A percentile compares a stretch with the other conserved stretches of the same genome.
These are phyloP conservation scores for Thuidium tamariscinum DNA, from an alignment of 225 moss, liverwort and hornwort species.

Conservation along the genomic window DNA sequence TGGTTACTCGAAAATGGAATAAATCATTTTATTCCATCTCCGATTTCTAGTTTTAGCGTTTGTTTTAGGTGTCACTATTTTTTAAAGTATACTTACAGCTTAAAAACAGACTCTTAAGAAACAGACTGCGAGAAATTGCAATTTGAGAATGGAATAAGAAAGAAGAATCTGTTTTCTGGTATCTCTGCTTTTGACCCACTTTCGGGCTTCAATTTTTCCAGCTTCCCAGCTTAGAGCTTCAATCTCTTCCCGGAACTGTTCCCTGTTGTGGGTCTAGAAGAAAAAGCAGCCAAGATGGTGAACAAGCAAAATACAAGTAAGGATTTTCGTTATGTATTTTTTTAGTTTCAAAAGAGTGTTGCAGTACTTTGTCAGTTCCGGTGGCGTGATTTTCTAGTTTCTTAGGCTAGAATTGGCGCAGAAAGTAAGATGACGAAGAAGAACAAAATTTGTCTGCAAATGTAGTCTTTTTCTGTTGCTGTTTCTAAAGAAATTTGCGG, in stretches of 20 bases:
- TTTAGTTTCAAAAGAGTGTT: neutral
- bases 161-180: too few relatives aligned
- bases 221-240: too few relatives aligned
- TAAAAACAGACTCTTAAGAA: too few relatives aligned
- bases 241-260: neutral
- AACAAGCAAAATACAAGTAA: constrained; percentile 30
- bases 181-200: too few relatives aligned
- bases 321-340: neutral
- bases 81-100: neutral
- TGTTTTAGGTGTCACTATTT: too few relatives aligned
- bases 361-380: neutral
- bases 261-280: neutral
- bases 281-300: constrained; percentile 14
- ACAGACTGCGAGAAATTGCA: too few relatives aligned
- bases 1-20: neutral
- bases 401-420: neutral
- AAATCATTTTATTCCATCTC: neutral
- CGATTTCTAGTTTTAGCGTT: neutral
- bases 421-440: constrained; percentile 76
- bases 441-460: constrained; percentile 20
- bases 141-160: too few relatives aligned
- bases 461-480: neutral
- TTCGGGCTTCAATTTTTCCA: too few relatives aligned
- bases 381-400: neutral
- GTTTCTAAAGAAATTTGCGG: neutral